Percentiles rank a stretch among this genome's conserved stretches.
Evolutionary conservation across 148 eudicot genomes (phyloP).

Genomic region (Rhododendron kiyosumense): DNA sequence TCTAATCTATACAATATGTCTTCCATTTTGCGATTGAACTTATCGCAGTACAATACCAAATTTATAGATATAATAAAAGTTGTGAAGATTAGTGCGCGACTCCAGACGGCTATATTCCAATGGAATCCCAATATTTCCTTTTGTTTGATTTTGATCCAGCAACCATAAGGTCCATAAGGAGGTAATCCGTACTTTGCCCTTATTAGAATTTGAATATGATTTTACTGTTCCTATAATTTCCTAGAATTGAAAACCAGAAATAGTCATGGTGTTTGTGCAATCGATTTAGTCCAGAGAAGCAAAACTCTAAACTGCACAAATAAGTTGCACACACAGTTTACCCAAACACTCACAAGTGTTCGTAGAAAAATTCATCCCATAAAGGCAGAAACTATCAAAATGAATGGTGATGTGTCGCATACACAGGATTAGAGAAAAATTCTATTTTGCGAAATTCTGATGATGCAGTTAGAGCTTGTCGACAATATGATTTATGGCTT

Average conservation of each 20-base stretch:
- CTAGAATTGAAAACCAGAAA: not conserved
- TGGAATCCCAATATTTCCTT: too few relatives aligned
- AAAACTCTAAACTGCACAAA: too few relatives aligned
- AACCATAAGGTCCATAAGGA: too few relatives aligned
- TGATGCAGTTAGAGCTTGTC: not conserved
- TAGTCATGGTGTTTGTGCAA: not conserved
- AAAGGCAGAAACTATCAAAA: not conserved
- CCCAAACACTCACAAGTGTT: not conserved
- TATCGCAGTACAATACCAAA: too few relatives aligned
- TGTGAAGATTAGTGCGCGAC: too few relatives aligned
- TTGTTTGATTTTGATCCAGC: too few relatives aligned
- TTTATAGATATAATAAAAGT: too few relatives aligned
- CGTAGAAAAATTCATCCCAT: not conserved
- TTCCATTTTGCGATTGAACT: too few relatives aligned
- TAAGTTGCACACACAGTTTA: too few relatives aligned
- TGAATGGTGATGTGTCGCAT: not conserved
- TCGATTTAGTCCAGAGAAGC: not conserved
- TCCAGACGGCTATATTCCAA: too few relatives aligned
- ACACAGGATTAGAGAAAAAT: not conserved
- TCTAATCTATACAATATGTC: too few relatives aligned
- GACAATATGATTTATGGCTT: not conserved
- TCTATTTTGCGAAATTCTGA: not conserved
- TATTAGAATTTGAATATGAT: not conserved
- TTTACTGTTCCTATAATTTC: not conserved
- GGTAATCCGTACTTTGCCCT: too few relatives aligned